phyloP scores from a whole-genome alignment of 805 yeast species.

The Debaryomyces hansenii region DNA sequence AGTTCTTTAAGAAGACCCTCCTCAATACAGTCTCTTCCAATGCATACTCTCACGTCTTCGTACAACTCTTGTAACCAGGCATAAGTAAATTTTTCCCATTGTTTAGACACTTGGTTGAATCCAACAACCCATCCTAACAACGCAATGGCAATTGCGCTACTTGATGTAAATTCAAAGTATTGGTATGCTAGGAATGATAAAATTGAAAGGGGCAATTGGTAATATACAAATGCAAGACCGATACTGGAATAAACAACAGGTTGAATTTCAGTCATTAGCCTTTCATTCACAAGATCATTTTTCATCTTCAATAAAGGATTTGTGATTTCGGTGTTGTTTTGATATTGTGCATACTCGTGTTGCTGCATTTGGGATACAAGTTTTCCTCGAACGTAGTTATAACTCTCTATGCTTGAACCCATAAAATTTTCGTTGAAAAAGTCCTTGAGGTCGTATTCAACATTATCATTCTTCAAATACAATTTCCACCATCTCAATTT shows the following conservation, averaged over 20 bases:
- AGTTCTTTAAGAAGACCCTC: slow-evolving; percentile 37
- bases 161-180: slow-evolving; percentile 31
- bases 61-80: slow-evolving; percentile 29
- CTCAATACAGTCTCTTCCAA: slow-evolving; percentile 37
- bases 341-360: slow-evolving; percentile 21
- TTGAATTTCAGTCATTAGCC: slow-evolving; percentile 34
- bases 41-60: slow-evolving; percentile 36
- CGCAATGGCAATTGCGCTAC: slow-evolving; percentile 33
- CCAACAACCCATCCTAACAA: slow-evolving; percentile 42
- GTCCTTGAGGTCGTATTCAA: slow-evolving; percentile 43
- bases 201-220: slow-evolving; percentile 38
- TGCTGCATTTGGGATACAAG: slow-evolving; percentile 29
- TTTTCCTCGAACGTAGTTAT: slow-evolving; percentile 38
- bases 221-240: slow-evolving; percentile 28
- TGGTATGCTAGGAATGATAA: slow-evolving; percentile 30
- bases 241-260: slow-evolving; percentile 33
- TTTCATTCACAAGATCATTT: slow-evolving; percentile 25
- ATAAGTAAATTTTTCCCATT: slow-evolving; percentile 31
- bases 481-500: slow-evolving; percentile 42
- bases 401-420: slow-evolving; percentile 38
- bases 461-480: slow-evolving; percentile 42
- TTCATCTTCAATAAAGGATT: slow-evolving; percentile 35
- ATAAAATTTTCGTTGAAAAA: slow-evolving; percentile 34
- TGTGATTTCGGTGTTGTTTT: slow-evolving; percentile 5
- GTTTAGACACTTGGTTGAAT: slow-evolving; percentile 38